phyloP scores from a whole-genome alignment of 2,329 filamentous ascomycete species.

The Stachybotrys echinatus region DNA sequence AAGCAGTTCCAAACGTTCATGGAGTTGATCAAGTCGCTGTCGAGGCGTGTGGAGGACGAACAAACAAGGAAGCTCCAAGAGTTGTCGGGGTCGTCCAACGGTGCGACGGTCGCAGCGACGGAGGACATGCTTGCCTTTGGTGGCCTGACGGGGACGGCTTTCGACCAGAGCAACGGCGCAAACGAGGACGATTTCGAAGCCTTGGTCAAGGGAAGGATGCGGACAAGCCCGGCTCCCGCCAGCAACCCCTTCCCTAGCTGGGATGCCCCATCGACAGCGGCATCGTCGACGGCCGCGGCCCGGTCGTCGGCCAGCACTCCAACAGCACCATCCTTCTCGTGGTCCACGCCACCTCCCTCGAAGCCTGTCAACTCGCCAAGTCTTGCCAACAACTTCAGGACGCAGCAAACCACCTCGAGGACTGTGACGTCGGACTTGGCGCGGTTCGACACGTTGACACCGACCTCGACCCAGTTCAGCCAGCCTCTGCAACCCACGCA shows the following conservation, averaged over 20 bases:
- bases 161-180: constrained; percentile 46
- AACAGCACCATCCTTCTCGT: constrained; percentile 52
- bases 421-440: constrained; percentile 56
- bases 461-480: constrained; percentile 58
- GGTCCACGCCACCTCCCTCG: constrained; percentile 53
- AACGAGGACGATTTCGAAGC: constrained; percentile 77
- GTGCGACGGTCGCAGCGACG: constrained; percentile 40
- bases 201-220: constrained; percentile 68
- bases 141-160: constrained; percentile 56
- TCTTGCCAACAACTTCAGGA: constrained; percentile 27
- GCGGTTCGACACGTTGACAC: constrained; percentile 49
- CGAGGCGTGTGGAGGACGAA: constrained; percentile 77
- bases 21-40: constrained; percentile 77
- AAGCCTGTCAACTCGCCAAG: constrained; percentile 21
- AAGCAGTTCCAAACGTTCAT: constrained; percentile 88
- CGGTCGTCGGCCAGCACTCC: constrained; percentile 31
- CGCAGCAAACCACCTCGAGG: constrained; percentile 39
- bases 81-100: constrained; percentile 57
- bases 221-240: constrained; percentile 25
- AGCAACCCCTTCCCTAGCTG: constrained; percentile 42
- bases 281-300: constrained; percentile 28
- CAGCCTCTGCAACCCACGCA: constrained; percentile 49
- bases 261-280: constrained; percentile 31
- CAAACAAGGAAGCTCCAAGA: constrained; percentile 86
- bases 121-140: constrained; percentile 70